phyloP scores from a whole-genome alignment of 1,284 basidiomycete genomes.

The Peniophora sp. region DNA sequence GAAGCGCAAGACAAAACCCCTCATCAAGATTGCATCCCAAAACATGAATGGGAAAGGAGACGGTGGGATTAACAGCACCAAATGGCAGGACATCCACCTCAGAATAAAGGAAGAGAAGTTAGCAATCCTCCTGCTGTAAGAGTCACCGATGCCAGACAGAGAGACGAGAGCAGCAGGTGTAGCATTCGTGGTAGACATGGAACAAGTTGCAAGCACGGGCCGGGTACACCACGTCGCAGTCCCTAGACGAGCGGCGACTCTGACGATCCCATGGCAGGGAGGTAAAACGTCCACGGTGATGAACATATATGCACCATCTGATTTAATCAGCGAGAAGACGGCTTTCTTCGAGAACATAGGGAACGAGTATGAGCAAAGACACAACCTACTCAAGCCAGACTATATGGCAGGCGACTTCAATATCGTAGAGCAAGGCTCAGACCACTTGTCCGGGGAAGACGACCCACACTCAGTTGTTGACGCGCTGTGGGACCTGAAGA shows the following conservation, averaged over 20 bases:
- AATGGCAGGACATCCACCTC: slow-evolving; percentile 17
- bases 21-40: no score
- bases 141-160: slow-evolving; percentile 4
- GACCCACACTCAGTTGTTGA: slow-evolving; percentile 12
- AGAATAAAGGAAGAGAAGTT: slow-evolving; percentile 13
- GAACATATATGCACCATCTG: slow-evolving; percentile 23
- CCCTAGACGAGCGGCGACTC: slow-evolving; percentile 23
- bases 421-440: slow-evolving; percentile 27
- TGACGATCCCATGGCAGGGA: slow-evolving; percentile 14
- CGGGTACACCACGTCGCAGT: slow-evolving; percentile 13
- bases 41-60: no score
- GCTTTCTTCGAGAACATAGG: slow-evolving; percentile 22
- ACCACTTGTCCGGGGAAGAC: slow-evolving; percentile 19
- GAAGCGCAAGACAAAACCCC: no score
- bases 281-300: slow-evolving; percentile 15
- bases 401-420: slow-evolving; percentile 35
- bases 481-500: slow-evolving; percentile 15
- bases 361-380: slow-evolving; percentile 2
- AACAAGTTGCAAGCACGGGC: slow-evolving; percentile 9
- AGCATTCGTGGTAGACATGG: slow-evolving; percentile 27
- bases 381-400: slow-evolving; percentile 16
- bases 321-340: slow-evolving; percentile 9
- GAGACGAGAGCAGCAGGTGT: slow-evolving; percentile 17
- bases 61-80: slow-evolving; percentile 2
- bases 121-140: slow-evolving; percentile 18